A percentile compares a stretch with the other conserved stretches of the same genome.
Conservation (phyloP, 176 grass and related monocot species). For the Triticum timopheevii region DNA sequence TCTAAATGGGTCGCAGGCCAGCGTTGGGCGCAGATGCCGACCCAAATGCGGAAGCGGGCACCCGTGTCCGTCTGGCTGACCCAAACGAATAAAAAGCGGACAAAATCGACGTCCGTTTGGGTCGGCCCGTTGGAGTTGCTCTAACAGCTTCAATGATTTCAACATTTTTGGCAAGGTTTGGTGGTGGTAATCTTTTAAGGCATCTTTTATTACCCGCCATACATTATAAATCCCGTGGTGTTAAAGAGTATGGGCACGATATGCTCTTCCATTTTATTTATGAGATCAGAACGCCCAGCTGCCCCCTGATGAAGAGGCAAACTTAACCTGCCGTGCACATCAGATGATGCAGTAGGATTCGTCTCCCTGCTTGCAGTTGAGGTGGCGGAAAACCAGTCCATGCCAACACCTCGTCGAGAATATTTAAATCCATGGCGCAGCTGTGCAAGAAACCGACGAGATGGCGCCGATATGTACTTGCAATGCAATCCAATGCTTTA, state of each 20-base stretch:
- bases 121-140: too few species aligned
- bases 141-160: not conserved
- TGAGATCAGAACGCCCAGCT: not conserved
- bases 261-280: not conserved
- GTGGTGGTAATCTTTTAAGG: not conserved
- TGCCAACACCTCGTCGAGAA: not conserved
- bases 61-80: too few species aligned
- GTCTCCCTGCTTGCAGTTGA: not conserved
- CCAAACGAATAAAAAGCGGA: too few species aligned
- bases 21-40: too few species aligned
- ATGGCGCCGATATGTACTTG: not conserved
- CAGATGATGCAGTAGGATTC: not conserved
- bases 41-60: too few species aligned
- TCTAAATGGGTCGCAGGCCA: too few species aligned
- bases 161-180: not conserved
- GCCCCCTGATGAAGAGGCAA: not conserved
- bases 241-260: not conserved
- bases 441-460: slow-evolving; percentile 24
- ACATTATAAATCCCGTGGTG: not conserved
- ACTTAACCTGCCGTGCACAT: not conserved
- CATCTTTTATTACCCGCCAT: not conserved
- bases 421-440: slow-evolving; percentile 2
- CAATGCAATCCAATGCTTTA: not conserved
- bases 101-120: too few species aligned
- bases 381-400: not conserved